Evolutionary conservation across 331 rosid genomes (phyloP), one percentile per base, ranked within the genome.

Genomic region (Rosa hybrid): DNA sequence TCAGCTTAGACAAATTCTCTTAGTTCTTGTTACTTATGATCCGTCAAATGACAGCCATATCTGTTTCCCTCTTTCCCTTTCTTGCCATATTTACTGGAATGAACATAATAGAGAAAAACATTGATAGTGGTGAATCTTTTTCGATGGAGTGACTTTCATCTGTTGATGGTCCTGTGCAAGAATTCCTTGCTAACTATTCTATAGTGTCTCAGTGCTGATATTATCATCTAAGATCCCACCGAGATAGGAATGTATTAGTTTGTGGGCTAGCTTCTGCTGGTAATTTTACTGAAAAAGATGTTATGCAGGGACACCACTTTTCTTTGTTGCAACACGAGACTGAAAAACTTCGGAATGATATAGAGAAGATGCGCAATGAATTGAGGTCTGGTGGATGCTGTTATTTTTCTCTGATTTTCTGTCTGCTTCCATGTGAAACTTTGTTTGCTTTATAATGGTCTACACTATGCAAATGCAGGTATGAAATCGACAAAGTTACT

Each of bases 361-460:
- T 91, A n/a, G 99, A 93, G 76, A 96, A 96, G 89, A 93, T 93
- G 97, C 96, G 94, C 51, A 96, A 84, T 82, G 99, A 96, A 86
- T 77, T 93, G 83, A 91, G 98, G 98, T 94, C 71, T 77, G 87
- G 60, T 71, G 17, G 63, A 62, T 77, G 8, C 17, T 44, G 34
- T 62, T 49, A 42, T 50, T 18, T 27, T 39, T 5, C 12, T 71
- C 16, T 42, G 27, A 70, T 81, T 81, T 11, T 65, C 76, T 30
- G 65, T 78, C 56, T 78, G 73, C 80, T 76, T 21, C 79, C 45
- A 8, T 67, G 49, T 57, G 70, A 17, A 20, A 45, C 10, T 72
- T 56, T 81, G 44, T 48, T 74, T 14, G 68, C 59, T 68, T 16
- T 38, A 51, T 83, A 39, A 12, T 68, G 42, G 69, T 69, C 67